Evolutionary conservation across 2,329 filamentous ascomycete genomes (phyloP), one percentile per base, ranked within the genome.

Genomic region (Hansfordia pulvinata): DNA sequence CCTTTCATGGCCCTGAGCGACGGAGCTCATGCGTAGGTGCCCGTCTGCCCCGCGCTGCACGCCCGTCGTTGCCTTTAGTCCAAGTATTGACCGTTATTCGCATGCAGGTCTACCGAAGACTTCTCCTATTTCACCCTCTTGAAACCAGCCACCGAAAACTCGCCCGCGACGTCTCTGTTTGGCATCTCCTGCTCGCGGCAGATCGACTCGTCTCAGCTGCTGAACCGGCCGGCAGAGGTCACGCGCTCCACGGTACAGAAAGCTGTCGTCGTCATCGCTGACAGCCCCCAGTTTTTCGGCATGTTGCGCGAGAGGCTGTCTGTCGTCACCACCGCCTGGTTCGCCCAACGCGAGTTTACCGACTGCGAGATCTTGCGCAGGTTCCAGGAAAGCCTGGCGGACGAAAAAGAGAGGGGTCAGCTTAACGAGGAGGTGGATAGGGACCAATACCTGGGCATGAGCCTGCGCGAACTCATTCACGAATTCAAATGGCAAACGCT

Each of bases 211-310:
- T 72, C 73, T 10, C 64, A 76, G 41, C 63, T 98, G 35, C 67
- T 84, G 38, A 74, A 82, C 46, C 72, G 83, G 16, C 80, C 85
- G 1, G 62, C 79, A 26, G 88, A 96, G 31, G 90, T 98, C 27
- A 98, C 90, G n/a, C 70, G 90, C 34, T 93, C 84, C 33, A 94
- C 90, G 2, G 90, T 98, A 21, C 90, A 98, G 51, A 98, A 98
- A 60, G 90, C 88, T 10, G 85, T 98, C 4, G 88, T 98, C 23
- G 85, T 93, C 29, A 84, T 98, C 40, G 85, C 83, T 29, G 83
- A 94, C 52, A 84, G 74, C 35, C 90, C 90, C 7, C 81, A 90
- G 46, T 75, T 75, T 43, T 93, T 98, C 52, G 86, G 85, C 30
- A 81, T 90, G 58, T 60, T 98, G 48, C 76, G 88, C 42, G 83